Percentiles rank a stretch among this genome's conserved stretches.
phyloP scores from a whole-genome alignment of 2,329 filamentous ascomycete species.

The Septoria linicola region DNA sequence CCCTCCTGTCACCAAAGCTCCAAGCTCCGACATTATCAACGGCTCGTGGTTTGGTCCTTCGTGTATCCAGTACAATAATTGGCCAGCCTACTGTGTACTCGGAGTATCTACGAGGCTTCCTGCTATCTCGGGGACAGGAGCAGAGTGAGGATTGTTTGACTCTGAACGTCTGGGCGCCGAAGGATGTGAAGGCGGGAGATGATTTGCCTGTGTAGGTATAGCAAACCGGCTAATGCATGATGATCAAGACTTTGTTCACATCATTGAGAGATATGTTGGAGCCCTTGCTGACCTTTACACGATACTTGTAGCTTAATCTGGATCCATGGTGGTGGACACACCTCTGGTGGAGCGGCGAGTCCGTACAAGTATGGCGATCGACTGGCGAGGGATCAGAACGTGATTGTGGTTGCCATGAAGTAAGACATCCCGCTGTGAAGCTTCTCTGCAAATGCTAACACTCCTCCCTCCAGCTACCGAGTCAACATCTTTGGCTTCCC shows the following conservation, averaged over 20 bases:
- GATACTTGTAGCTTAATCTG: too few species aligned
- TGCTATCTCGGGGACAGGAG: conserved; percentile 15
- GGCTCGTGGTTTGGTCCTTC: conserved; percentile 22
- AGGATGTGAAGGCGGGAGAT: conserved; percentile 20
- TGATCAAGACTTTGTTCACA: too few species aligned
- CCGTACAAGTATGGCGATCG: conserved; percentile 24
- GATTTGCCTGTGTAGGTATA: conserved; percentile 42
- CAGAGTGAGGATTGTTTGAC: conserved; percentile 38
- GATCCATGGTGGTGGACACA: conserved; percentile 20
- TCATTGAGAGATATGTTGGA: too few species aligned
- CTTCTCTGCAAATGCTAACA: too few species aligned
- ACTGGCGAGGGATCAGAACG: conserved; percentile 19
- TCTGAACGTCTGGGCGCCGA: conserved; percentile 40
- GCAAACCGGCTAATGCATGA: too few species aligned
- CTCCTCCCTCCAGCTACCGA: conserved; percentile 22
- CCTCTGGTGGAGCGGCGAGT: conserved; percentile 19
- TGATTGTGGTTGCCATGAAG: conserved; percentile 23
- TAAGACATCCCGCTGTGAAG: too few species aligned
- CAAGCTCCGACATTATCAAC: conserved; percentile 17
- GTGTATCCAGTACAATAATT: conserved; percentile 20
- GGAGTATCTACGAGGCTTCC: conserved; percentile 16
- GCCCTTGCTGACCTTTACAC: too few species aligned
- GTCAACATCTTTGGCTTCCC: conserved; percentile 30
- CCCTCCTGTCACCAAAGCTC: conserved; percentile 21
- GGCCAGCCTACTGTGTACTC: conserved; percentile 18